phyloP scores from a whole-genome alignment of 805 yeast species.

The Sugiyamaella mastotermitis region DNA sequence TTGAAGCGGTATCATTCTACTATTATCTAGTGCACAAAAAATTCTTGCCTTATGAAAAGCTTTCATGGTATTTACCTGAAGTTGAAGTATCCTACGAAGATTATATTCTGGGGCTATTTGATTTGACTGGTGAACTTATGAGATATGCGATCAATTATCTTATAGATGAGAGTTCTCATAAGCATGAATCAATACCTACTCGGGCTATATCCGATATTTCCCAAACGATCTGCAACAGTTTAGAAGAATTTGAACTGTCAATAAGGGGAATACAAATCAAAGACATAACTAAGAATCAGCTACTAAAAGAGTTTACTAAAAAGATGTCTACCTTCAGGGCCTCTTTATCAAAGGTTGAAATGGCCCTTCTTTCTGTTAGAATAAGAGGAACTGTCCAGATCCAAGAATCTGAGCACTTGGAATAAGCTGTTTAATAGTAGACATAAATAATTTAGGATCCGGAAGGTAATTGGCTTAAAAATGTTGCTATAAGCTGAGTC shows the following conservation, averaged over 20 bases:
- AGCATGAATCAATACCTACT: neutral
- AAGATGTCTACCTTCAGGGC: conserved; percentile 16
- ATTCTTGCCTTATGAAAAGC: neutral
- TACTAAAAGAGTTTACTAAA: conserved; percentile 12
- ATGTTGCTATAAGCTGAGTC: too few species aligned
- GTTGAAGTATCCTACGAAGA: conserved; percentile 26
- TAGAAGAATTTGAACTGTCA: conserved; percentile 13
- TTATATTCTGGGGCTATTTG: conserved; percentile 37
- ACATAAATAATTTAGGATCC: too few species aligned
- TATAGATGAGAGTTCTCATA: neutral
- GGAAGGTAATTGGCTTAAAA: too few species aligned
- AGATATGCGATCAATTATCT: conserved; percentile 33
- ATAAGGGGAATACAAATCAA: conserved; percentile 9
- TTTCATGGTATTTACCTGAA: too few species aligned
- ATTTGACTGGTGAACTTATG: conserved; percentile 40
- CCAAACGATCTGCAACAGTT: conserved; percentile 10
- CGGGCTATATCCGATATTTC: conserved; percentile 7
- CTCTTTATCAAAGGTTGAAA: conserved; percentile 21
- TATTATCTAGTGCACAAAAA: conserved; percentile 10
- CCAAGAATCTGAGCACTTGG: too few species aligned
- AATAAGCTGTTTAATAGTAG: too few species aligned
- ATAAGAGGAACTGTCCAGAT: too few species aligned
- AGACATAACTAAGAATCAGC: conserved; percentile 1
- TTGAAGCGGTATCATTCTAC: conserved; percentile 24
- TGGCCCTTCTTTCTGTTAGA: conserved; percentile 15